phyloP scores from a whole-genome alignment of 1,284 basidiomycete species.

The Meripilus lineatus region DNA sequence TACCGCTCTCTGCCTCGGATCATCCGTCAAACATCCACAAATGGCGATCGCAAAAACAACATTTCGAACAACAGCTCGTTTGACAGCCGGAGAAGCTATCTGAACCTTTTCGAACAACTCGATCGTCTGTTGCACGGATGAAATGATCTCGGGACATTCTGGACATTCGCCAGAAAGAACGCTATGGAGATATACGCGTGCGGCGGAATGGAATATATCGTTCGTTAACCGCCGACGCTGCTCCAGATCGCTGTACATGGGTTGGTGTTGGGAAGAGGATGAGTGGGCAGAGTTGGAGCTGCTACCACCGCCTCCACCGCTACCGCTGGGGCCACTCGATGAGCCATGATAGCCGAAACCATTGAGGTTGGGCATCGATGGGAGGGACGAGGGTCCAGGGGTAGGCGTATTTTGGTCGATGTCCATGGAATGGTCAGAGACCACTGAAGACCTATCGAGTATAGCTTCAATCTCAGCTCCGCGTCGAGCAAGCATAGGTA shows the following conservation, averaged over 20 bases:
- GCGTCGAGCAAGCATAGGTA: constrained; percentile 51
- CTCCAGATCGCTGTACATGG: constrained; percentile 25
- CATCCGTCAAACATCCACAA: constrained; percentile 62
- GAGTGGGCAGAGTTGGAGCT: too few species aligned
- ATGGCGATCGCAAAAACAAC: constrained; percentile 76
- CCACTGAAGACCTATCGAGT: constrained; percentile 24
- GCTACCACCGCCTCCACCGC: background rate
- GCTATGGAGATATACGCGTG: constrained; percentile 65
- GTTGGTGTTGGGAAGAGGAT: background rate
- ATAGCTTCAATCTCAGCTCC: constrained; percentile 49
- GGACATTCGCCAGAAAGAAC: constrained; percentile 68
- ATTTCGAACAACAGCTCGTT: constrained; percentile 62
- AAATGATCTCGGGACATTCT: constrained; percentile 52
- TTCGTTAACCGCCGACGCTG: constrained; percentile 50
- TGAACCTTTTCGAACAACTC: constrained; percentile 41
- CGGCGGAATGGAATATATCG: constrained; percentile 70
- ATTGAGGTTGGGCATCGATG: too few species aligned
- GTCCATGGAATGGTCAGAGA: background rate
- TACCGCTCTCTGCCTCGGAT: constrained; percentile 36
- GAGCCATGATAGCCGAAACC: background rate
- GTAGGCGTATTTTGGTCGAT: too few species aligned
- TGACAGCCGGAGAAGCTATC: constrained; percentile 31
- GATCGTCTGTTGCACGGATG: constrained; percentile 53
- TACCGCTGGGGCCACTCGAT: background rate
- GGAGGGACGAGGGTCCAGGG: too few species aligned